Evolutionary conservation across 495 filamentous ascomycete species (phyloP), one percentile per base, ranked within the genome.

Genomic region (Echria macrotheca): DNA sequence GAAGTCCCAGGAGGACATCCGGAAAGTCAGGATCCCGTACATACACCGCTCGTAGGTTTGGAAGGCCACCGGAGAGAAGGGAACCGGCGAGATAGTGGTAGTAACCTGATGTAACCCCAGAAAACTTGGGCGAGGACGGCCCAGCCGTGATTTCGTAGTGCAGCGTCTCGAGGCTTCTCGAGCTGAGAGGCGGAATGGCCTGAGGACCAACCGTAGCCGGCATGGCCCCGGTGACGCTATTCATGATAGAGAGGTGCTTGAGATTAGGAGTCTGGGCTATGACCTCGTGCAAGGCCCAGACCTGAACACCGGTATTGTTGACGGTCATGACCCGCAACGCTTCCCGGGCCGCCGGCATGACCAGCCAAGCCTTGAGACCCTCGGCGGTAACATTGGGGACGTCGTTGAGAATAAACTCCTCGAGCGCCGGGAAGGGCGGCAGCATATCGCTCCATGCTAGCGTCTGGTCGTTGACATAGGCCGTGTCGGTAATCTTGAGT

Each of bases 71-170:
- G n/a, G 79, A 75, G 54, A 89, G 79, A 25, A 98, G 74, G 5
- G 86, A 93, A 29, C 76, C 75, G 18, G 89, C 78, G n/a, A 98
- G 79, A 69, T 95, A 95, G 36, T 74, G 71, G 63, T 98, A 95
- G 71, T 95, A 94, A 43, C 81, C 83, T 4, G 73, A 67, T 0
- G 80, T 75, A 6, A 82, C 78, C 15, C 74, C 76, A 4, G 81
- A 70, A 33, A 86, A 76, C 18, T 77, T 75, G 17, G 73, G 66
- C 0, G 73, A 69, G 8, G 75, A 64, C 7, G 76, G 58, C 2
- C 76, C 77, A 14, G 82, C 77, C 38, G 75, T 80, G 60, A 98
- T 89, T 61, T 96, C 93, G 61, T 82, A 97, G 52, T 89, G 82
- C 2, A 98, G 64, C 0, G 75, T 81, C 47, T 69, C 66, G 28